Conservation (phyloP, 1,284 basidiomycete genomes). For the Marasmius oreades region DNA sequence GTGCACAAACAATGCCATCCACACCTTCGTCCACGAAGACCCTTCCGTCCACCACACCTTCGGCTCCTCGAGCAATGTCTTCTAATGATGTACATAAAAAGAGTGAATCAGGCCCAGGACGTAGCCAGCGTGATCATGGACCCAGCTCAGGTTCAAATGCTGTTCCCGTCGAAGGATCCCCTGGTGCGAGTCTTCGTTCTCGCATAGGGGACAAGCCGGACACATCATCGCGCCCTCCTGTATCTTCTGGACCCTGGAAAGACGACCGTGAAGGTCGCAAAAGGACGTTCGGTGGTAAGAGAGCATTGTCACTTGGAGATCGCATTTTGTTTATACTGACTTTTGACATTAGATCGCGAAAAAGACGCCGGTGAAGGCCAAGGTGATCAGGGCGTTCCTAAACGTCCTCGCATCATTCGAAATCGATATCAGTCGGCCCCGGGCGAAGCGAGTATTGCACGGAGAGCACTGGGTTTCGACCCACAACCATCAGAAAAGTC, state of each 20-base stretch:
- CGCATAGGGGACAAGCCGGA: constrained; percentile 61
- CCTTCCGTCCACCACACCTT: constrained; percentile 58
- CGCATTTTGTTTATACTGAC: constrained; percentile 16
- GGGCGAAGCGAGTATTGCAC: too few species aligned
- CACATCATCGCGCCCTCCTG: constrained; percentile 30
- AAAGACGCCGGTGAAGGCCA: constrained; percentile 35
- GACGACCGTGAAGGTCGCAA: constrained; percentile 69
- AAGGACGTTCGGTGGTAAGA: constrained; percentile 62
- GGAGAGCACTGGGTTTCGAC: too few species aligned
- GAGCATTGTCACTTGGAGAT: constrained; percentile 19
- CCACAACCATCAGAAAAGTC: too few species aligned
- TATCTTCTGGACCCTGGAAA: constrained; percentile 37
- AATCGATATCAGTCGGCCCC: constrained; percentile 24
- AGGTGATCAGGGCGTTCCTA: constrained; percentile 30
- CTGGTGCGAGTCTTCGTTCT: constrained; percentile 51
- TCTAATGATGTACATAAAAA: constrained; percentile 36
- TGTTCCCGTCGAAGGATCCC: constrained; percentile 22
- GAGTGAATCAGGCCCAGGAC: constrained; percentile 30
- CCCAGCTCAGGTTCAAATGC: constrained; percentile 18
- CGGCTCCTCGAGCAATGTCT: constrained; percentile 70
- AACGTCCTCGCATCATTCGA: constrained; percentile 43
- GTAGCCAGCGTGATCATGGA: constrained; percentile 33
- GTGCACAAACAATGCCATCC: constrained; percentile 1
- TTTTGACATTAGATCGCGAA: constrained; percentile 42
- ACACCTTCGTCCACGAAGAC: constrained; percentile 28